Evolutionary conservation across 768 basidiomycete genomes (phyloP).

Genomic region (Rhodotorula sphaerocarpa): DNA sequence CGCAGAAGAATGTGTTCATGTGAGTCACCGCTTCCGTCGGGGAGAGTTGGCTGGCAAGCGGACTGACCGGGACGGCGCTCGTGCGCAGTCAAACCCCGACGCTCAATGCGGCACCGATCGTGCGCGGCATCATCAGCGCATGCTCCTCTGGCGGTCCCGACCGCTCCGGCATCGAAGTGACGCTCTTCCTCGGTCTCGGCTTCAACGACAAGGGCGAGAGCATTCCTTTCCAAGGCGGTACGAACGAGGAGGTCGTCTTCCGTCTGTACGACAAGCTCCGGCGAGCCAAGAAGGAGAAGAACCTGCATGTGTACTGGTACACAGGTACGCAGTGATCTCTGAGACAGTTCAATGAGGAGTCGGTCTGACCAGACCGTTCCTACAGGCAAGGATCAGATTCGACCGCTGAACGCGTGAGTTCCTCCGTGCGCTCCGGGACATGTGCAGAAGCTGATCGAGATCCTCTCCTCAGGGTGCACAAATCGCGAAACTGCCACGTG

Average conservation of each 20-base stretch:
- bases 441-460: background rate
- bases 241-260: conserved; percentile 61
- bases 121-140: conserved; percentile 55
- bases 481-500: conserved; percentile 62
- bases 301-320: conserved; percentile 55
- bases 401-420: conserved; percentile 54
- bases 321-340: conserved; percentile 39
- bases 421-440: too few relatives aligned
- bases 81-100: conserved; percentile 58
- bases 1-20: conserved; percentile 60
- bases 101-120: conserved; percentile 59
- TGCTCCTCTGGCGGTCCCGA: conserved; percentile 49
- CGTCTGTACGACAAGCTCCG: conserved; percentile 53
- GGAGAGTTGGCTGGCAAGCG: background rate
- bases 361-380: too few relatives aligned
- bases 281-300: conserved; percentile 49
- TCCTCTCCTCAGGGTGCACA: conserved; percentile 44
- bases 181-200: conserved; percentile 52
- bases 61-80: background rate
- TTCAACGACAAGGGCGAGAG: conserved; percentile 57
- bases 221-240: conserved; percentile 62
- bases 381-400: conserved; percentile 54
- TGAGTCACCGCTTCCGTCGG: conserved; percentile 35
- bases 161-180: conserved; percentile 50
- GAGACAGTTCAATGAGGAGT: background rate